phyloP scores from a whole-genome alignment of 2,329 filamentous ascomycete genomes.

The Fusarium setosum region DNA sequence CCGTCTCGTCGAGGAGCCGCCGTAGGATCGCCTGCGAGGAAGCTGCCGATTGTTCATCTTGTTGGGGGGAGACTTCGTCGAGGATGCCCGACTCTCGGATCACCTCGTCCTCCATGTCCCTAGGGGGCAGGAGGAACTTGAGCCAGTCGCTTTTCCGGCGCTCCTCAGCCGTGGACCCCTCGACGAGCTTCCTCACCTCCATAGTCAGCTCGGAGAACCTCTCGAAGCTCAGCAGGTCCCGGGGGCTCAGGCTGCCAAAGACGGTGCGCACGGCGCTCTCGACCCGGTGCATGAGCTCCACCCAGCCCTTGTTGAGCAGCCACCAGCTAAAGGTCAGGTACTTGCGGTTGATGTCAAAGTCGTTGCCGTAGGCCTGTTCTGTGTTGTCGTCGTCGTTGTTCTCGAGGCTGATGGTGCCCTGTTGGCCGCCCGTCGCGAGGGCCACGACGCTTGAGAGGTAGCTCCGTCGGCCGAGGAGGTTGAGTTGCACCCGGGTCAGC shows the following conservation, averaged over 20 bases:
- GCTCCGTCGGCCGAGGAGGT: slow-evolving; percentile 93
- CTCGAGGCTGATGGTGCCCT: slow-evolving; percentile 87
- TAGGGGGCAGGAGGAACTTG: slow-evolving; percentile 82
- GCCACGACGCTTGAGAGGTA: slow-evolving; percentile 97
- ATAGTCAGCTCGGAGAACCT: slow-evolving; percentile 83
- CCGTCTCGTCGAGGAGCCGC: slow-evolving; percentile 92
- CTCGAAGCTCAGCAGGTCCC: slow-evolving; percentile 87
- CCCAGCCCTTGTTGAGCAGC: slow-evolving; percentile 92
- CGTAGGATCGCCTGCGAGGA: slow-evolving; percentile 73
- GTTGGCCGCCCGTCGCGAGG: slow-evolving; percentile 79
- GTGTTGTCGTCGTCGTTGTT: slow-evolving; percentile 91
- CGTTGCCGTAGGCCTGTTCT: slow-evolving; percentile 86
- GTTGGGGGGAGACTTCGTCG: slow-evolving; percentile 56
- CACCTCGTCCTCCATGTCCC: slow-evolving; percentile 83
- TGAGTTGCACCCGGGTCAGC: slow-evolving; percentile 94
- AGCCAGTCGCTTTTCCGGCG: slow-evolving; percentile 75
- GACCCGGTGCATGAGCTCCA: slow-evolving; percentile 83
- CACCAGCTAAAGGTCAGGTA: slow-evolving; percentile 99
- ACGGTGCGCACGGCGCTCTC: slow-evolving; percentile 88
- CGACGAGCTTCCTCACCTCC: slow-evolving; percentile 85
- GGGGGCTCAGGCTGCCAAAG: slow-evolving; percentile 88
- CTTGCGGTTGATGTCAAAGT: slow-evolving; percentile 95
- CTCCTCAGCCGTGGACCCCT: slow-evolving; percentile 66
- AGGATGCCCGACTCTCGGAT: slow-evolving; percentile 87
- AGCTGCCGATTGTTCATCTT: slow-evolving; percentile 49